These are phyloP conservation scores for Lactarius pseudohatsudake DNA, from an alignment of 768 basidiomycete genomes.

Conservation along the genomic window DNA sequence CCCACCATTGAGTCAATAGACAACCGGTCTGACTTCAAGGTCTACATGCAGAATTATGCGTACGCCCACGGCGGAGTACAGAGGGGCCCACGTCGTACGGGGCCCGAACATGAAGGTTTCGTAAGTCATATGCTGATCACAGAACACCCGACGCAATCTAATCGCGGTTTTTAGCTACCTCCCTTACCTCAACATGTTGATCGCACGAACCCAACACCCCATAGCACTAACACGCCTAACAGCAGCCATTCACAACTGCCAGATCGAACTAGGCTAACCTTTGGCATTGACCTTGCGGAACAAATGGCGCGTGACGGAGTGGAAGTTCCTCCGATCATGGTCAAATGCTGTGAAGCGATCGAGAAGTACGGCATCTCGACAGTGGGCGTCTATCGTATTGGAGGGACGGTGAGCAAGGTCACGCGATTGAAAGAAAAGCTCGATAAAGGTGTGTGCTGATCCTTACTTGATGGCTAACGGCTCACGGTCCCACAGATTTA, in stretches of 20 bases:
- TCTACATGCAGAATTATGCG: conserved; percentile 96
- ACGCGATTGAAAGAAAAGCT: conserved; percentile 76
- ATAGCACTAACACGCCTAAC: conserved; percentile 37
- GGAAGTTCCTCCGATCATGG: conserved; percentile 84
- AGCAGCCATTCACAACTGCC: conserved; percentile 37
- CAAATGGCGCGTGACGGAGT: conserved; percentile 90
- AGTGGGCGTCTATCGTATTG: conserved; percentile 92
- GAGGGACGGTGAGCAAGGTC: conserved; percentile 87
- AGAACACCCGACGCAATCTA: conserved; percentile 3
- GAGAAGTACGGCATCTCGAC: conserved; percentile 82
- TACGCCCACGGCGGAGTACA: conserved; percentile 73
- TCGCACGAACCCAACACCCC: conserved; percentile 66
- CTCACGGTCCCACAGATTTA: conserved; percentile 52
- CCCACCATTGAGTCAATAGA: conserved; percentile 88
- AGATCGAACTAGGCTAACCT: conserved; percentile 78
- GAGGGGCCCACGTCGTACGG: conserved; percentile 83
- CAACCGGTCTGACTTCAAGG: conserved; percentile 91
- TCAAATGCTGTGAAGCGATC: conserved; percentile 88
- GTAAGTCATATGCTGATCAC: conserved; percentile 52
- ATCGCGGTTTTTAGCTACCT: conserved; percentile 21
- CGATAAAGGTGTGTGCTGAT: conserved; percentile 66
- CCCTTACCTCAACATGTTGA: conserved; percentile 22
- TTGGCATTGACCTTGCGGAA: conserved; percentile 88
- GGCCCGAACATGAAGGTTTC: conserved; percentile 89
- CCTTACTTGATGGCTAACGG: neutral